A percentile compares a stretch with the other conserved stretches of the same genome.
Conservation (phyloP, 768 basidiomycete genomes). For the Tephrocybe sp. region DNA sequence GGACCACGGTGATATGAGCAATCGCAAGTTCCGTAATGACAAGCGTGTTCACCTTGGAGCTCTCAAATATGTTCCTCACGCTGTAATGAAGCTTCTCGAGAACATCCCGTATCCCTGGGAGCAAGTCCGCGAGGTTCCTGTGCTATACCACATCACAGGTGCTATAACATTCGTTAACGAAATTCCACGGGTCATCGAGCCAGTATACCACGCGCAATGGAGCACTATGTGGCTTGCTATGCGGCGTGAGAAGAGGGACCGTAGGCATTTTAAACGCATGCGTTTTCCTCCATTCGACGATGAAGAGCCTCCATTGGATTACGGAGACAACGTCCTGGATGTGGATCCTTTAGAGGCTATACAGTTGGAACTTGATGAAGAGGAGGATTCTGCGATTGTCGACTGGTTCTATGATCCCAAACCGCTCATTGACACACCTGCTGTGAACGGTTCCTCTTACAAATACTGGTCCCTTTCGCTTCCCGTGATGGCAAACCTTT, state of each 20-base stretch:
- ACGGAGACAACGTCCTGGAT: conserved; percentile 98
- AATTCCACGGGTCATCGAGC: conserved; percentile 94
- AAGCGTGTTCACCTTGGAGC: conserved; percentile 99
- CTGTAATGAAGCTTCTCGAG: conserved; percentile 98
- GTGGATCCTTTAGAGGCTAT: conserved; percentile 98
- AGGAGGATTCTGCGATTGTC: conserved; percentile 87
- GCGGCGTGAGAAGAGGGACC: conserved; percentile 97
- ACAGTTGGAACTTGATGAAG: conserved; percentile 90
- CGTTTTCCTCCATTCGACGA: conserved; percentile 99
- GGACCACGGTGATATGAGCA: conserved; percentile 99
- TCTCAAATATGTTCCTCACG: conserved; percentile 97
- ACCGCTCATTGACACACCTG: conserved; percentile 85
- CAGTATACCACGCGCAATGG: conserved; percentile 99
- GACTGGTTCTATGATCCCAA: conserved; percentile 99
- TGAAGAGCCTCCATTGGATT: conserved; percentile 98
- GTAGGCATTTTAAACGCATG: conserved; percentile 99
- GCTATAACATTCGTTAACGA: conserved; percentile 99
- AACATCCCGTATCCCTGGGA: conserved; percentile 99
- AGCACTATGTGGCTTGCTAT: conserved; percentile 99
- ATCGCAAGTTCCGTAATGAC: conserved; percentile 98
- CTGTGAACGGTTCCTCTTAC: conserved; percentile 93
- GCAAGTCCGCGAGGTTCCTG: conserved; percentile 98
- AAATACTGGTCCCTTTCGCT: conserved; percentile 89
- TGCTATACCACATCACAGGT: conserved; percentile 98
- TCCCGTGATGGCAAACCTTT: conserved; percentile 96